Evolutionary conservation across 176 grass and related monocot genomes (phyloP), one percentile per base, ranked within the genome.

Genomic region (Hordeum vulgare): DNA sequence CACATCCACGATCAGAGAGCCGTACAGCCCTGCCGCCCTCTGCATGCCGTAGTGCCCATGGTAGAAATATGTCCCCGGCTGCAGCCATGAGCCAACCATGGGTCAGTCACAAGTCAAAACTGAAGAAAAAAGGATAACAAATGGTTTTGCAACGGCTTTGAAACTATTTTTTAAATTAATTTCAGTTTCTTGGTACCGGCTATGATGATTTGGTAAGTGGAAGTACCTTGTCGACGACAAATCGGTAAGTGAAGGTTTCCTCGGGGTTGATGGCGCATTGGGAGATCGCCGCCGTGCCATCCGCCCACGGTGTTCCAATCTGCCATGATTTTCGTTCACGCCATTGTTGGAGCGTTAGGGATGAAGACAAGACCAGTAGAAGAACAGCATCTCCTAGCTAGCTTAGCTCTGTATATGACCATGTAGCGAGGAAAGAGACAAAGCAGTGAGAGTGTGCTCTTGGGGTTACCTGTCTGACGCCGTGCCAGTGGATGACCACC

Each of bases 21-120:
- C 94, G 59, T 97, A 97, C 69, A 97, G 71, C 64, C 94, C 94
- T 11, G 94, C 94, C 3, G 94, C 88, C 35, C 94, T 85, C 88
- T 97, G 94, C 94, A 97, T 97, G 54, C 94, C 94, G 58, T 87
- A 94, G 83, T 97, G 92, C n/a, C 94, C 94, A 8, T 97, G 94
- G 78, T 94, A 94, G 83, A 97, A 92, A 78, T 87, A 97, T 33
- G 94, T 97, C 1, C 94, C 94, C 1, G 87, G 87, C 92, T 94
- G 83, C 83, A 60, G 3, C 23, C 61, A 77, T 54, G 11, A 34
- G 42, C 6, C 57, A 63, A 5, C 21, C 73, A 34, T 26, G 17
- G 18, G 13, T 76, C 42, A 84, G 1, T 9, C 21, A 28, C 25
- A 47, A 45, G 15, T 45, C 21, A 13, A 17, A 18, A 0, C 23